Evolutionary conservation across 1,139 yeast species (phyloP), one percentile per base, ranked within the genome.

Genomic region (Yamadazyma spencermartinsiae): DNA sequence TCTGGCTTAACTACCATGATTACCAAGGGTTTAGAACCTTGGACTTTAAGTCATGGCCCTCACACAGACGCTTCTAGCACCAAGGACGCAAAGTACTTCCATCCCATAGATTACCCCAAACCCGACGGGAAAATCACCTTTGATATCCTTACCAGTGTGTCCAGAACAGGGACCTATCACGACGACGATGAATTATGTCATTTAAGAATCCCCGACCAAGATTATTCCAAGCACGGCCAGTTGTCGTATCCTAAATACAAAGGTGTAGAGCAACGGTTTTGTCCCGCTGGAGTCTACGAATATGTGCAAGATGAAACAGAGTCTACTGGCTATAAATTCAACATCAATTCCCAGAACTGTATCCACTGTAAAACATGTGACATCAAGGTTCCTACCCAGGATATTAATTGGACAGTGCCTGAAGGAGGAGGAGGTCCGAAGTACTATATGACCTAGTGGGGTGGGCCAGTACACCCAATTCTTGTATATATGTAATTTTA

Each of bases 401-500:
- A 90, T 58, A 92, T 92, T 46, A 76, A 79, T 56, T 92, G 98
- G 98, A 77, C 82, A 7, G 96, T 88, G 12, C 98, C 98, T 3
- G 98, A 92, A 66, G 98, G 98, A 45, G 97, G 98, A 28, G 98
- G 85, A 58, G 98, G 98, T 8, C 98, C 98, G 43, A 92, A 90
- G 61, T 90, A 90, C 61, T 82, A 79, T 59, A 79, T 84, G 83
- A 79, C 89, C 2, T 84, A 58, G 55, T 9, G 16, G n/a, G n/a
- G n/a, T n/a, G n/a, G n/a, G n/a, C n/a, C n/a, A n/a, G 14, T n/a
- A 4, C 10, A 20, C 23, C 23, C 16, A 19, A 26, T 20, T 10
- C n/a, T 10, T 26, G 29, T 26, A 26, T 12, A 26, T 28, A 28
- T 14, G 11, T 5, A 28, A 14, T 16, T 7, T 16, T 26, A 13